A percentile compares a stretch with the other conserved stretches of the same genome.
These are phyloP conservation scores for Globisporangium parvum DNA, from an alignment of 352 stramenopile genomes.

Conservation along the genomic window DNA sequence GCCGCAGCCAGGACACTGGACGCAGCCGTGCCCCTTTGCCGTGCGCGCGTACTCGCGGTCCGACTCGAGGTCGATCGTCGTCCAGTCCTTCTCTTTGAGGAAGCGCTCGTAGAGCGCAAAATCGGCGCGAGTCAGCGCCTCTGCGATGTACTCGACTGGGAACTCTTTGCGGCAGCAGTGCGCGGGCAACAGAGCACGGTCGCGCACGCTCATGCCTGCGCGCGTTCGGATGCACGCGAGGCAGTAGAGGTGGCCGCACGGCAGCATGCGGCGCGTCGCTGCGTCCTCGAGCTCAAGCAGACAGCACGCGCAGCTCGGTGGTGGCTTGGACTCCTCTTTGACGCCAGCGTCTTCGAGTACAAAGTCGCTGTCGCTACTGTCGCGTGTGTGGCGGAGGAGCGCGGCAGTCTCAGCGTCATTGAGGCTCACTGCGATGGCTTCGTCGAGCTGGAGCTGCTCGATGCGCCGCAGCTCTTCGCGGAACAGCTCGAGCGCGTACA, in stretches of 20 bases:
- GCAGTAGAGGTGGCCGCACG: slow-evolving; percentile 69
- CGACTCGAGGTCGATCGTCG: slow-evolving; percentile 30
- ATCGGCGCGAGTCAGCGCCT: not conserved
- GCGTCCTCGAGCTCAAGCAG: not conserved
- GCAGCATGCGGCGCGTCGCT: slow-evolving; percentile 2
- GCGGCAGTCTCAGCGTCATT: slow-evolving; percentile 8
- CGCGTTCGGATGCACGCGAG: slow-evolving; percentile 41
- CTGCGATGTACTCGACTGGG: slow-evolving; percentile 9
- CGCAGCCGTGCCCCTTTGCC: slow-evolving; percentile 20
- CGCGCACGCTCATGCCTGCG: slow-evolving; percentile 45
- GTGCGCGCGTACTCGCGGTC: slow-evolving; percentile 52
- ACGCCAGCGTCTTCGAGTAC: not conserved
- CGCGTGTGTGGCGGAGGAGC: not conserved
- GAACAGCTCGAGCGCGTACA: slow-evolving; percentile 16
- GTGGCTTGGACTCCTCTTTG: slow-evolving; percentile 3
- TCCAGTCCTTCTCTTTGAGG: slow-evolving; percentile 13
- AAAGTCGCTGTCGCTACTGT: not conserved
- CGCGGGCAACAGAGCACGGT: slow-evolving; percentile 22
- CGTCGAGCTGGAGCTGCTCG: slow-evolving; percentile 17
- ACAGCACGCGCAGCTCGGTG: slow-evolving; percentile 12
- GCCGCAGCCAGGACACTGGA: slow-evolving; percentile 68
- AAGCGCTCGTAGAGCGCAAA: slow-evolving; percentile 12
- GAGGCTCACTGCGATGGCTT: slow-evolving; percentile 22
- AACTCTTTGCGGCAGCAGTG: slow-evolving; percentile 13
- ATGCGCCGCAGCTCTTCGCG: slow-evolving; percentile 12